phyloP scores from a whole-genome alignment of 768 basidiomycete species.

The Lyophyllum semitale region DNA sequence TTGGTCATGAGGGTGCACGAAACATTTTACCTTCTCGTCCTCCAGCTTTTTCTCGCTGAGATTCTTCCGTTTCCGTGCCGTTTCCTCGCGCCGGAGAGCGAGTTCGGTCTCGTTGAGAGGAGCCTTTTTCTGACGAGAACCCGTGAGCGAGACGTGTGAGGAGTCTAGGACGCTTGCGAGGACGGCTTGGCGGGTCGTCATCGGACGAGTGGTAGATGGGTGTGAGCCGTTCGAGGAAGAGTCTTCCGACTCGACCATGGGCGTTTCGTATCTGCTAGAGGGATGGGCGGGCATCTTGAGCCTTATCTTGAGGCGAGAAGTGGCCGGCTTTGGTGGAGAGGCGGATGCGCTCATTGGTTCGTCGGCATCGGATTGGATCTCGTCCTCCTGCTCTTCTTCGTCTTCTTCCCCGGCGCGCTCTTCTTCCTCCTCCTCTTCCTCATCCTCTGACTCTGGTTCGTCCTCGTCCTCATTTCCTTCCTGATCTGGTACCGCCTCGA shows the following conservation, averaged over 20 bases:
- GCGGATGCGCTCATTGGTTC: background rate
- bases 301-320: slow-evolving; percentile 16
- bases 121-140: slow-evolving; percentile 23
- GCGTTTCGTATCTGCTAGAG: slow-evolving; percentile 18
- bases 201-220: slow-evolving; percentile 35
- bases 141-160: slow-evolving; percentile 61
- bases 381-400: slow-evolving; percentile 43
- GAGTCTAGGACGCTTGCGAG: slow-evolving; percentile 69
- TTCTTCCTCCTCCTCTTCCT: slow-evolving; percentile 21
- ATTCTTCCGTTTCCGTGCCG: slow-evolving; percentile 78
- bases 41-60: slow-evolving; percentile 82
- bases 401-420: slow-evolving; percentile 42
- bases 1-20: background rate
- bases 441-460: too few relatives aligned
- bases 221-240: slow-evolving; percentile 28
- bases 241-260: slow-evolving; percentile 40
- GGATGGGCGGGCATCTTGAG: slow-evolving; percentile 23
- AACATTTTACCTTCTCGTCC: slow-evolving; percentile 81
- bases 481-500: slow-evolving; percentile 41
- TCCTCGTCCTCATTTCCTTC: slow-evolving; percentile 34
- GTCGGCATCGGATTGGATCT: slow-evolving; percentile 17
- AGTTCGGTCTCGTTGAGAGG: slow-evolving; percentile 24
- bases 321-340: slow-evolving; percentile 6
- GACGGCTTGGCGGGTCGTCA: slow-evolving; percentile 70
- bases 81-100: slow-evolving; percentile 66